A percentile compares a stretch with the other conserved stretches of the same genome.
phyloP scores from a whole-genome alignment of 345 rosid species.

The Cardamine resedifolia region DNA sequence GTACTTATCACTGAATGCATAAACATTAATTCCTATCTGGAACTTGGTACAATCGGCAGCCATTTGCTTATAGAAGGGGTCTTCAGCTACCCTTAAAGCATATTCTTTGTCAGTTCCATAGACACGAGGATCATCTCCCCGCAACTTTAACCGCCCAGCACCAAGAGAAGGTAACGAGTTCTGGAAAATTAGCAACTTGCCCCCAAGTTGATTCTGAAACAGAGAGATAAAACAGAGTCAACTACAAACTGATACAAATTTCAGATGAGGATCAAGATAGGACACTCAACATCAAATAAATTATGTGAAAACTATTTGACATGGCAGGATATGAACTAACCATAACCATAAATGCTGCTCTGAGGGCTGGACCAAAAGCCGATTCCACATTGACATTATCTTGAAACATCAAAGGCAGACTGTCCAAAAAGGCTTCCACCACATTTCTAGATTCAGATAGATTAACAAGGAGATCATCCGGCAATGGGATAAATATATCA shows the following conservation, averaged over 20 bases:
- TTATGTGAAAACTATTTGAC: constrained; percentile 4
- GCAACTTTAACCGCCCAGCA: constrained; percentile 85
- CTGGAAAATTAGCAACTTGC: constrained; percentile 89
- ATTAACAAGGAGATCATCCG: constrained; percentile 98
- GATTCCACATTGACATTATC: constrained; percentile 89
- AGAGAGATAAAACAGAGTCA: constrained; percentile 26
- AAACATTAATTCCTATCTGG: constrained; percentile 90
- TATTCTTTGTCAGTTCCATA: constrained; percentile 97
- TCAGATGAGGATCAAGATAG: neutral
- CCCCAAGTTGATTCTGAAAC: constrained; percentile 87
- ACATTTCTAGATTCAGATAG: constrained; percentile 94
- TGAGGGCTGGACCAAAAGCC: constrained; percentile 97
- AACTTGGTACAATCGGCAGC: constrained; percentile 98
- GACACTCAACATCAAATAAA: neutral
- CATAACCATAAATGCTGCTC: constrained; percentile 96
- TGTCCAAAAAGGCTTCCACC: constrained; percentile 88
- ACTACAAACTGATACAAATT: constrained; percentile 14
- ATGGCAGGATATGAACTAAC: constrained; percentile 46
- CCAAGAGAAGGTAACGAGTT: constrained; percentile 95
- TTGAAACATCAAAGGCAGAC: constrained; percentile 92
- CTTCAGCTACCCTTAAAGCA: constrained; percentile 81
- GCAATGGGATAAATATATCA: constrained; percentile 86
- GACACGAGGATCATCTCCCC: constrained; percentile 92
- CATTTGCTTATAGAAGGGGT: constrained; percentile 94
- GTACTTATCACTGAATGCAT: constrained; percentile 90